A percentile compares a stretch with the other conserved stretches of the same genome.
phyloP scores from a whole-genome alignment of 148 eudicot genomes.

The Persicaria tinctoria region DNA sequence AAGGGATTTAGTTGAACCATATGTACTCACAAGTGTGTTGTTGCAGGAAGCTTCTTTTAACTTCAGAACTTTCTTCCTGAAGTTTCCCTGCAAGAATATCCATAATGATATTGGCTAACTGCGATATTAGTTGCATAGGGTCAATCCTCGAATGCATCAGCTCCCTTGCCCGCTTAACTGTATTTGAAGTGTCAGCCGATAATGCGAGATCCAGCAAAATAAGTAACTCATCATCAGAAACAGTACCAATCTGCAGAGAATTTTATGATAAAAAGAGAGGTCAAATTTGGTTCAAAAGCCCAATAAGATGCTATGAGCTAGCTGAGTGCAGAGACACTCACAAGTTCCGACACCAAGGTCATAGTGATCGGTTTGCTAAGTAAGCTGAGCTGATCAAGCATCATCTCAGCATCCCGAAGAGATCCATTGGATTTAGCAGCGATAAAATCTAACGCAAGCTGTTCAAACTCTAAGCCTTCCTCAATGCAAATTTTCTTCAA shows the following conservation, averaged over 20 bases:
- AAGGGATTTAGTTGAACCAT: neutral
- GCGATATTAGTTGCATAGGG: slow-evolving; percentile 87
- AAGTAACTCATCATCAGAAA: slow-evolving; percentile 86
- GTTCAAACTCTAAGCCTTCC: slow-evolving; percentile 78
- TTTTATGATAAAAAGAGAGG: neutral
- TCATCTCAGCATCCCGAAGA: slow-evolving; percentile 92
- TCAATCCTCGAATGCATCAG: slow-evolving; percentile 81
- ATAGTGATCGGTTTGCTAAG: slow-evolving; percentile 67
- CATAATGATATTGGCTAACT: slow-evolving; percentile 87
- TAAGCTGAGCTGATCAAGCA: slow-evolving; percentile 91
- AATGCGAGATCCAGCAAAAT: slow-evolving; percentile 71
- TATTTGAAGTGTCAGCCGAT: slow-evolving; percentile 82
- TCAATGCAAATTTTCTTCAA: slow-evolving; percentile 55
- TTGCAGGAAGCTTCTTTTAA: slow-evolving; percentile 46
- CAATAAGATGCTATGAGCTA: neutral
- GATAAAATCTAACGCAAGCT: slow-evolving; percentile 71
- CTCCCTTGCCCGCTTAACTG: slow-evolving; percentile 82
- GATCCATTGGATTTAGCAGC: slow-evolving; percentile 83
- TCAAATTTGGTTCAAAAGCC: slow-evolving; percentile 10
- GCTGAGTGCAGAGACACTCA: slow-evolving; percentile 26
- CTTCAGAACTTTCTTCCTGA: slow-evolving; percentile 54
- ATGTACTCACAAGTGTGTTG: slow-evolving; percentile 54
- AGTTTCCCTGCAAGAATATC: slow-evolving; percentile 89
- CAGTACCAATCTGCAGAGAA: slow-evolving; percentile 66
- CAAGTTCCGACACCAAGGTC: slow-evolving; percentile 70